phyloP scores from a whole-genome alignment of 116 monocot genomes.

The Dioscorea cayenensis region DNA sequence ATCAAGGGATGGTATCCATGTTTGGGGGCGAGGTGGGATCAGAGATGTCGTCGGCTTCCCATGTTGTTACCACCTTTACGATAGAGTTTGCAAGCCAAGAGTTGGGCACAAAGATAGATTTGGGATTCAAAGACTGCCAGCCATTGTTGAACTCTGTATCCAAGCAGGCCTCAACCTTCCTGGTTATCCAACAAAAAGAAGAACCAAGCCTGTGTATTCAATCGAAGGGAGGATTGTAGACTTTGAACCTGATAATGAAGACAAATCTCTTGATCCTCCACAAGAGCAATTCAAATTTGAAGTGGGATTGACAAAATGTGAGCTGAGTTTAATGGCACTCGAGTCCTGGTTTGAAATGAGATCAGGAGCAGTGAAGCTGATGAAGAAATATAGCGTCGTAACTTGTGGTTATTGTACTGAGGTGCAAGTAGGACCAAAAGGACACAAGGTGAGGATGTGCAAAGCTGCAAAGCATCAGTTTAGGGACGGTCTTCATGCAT shows the following conservation, averaged over 20 bases:
- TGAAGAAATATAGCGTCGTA: conserved; percentile 45
- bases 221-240: conserved; percentile 74
- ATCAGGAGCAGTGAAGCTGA: conserved; percentile 36
- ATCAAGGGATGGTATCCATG: conserved; percentile 49
- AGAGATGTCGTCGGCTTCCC: conserved; percentile 51
- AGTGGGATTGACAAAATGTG: conserved; percentile 11
- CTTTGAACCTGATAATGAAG: conserved; percentile 34
- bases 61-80: conserved; percentile 66
- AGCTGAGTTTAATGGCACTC: conserved; percentile 30
- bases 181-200: conserved; percentile 50
- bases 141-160: conserved; percentile 61
- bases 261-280: neutral
- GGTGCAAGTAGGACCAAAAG: conserved; percentile 71
- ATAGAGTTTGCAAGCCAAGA: conserved; percentile 55
- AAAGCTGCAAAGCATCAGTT: conserved; percentile 57
- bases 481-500: conserved; percentile 62
- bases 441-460: conserved; percentile 80
- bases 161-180: conserved; percentile 64
- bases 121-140: conserved; percentile 40
- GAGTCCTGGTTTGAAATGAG: conserved; percentile 52
- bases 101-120: conserved; percentile 62
- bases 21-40: conserved; percentile 49
- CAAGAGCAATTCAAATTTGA: neutral
- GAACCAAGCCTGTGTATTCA: conserved; percentile 57
- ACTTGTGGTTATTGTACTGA: conserved; percentile 75